These are phyloP conservation scores for Eucalyptus pauciflora DNA, from an alignment of 345 rosid species.

Conservation along the genomic window DNA sequence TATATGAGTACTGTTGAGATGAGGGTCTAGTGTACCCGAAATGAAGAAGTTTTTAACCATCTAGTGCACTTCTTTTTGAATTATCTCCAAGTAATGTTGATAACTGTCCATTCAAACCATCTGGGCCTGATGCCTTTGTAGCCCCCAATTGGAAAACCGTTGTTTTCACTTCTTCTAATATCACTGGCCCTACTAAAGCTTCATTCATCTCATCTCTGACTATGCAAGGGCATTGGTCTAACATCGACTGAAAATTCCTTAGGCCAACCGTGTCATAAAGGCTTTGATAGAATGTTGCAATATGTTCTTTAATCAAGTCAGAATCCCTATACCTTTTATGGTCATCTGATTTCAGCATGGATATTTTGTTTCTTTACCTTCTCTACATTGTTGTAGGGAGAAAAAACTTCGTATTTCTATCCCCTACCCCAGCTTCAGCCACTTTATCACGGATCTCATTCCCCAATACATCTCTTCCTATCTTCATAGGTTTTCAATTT, in stretches of 20 bases:
- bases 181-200: no score
- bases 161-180: not conserved
- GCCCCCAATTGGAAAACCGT: not conserved
- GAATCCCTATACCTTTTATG: not conserved
- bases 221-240: not conserved
- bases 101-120: not conserved
- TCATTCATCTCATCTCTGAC: not conserved
- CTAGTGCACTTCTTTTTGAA: not conserved
- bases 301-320: not conserved
- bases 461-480: not conserved
- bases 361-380: not conserved
- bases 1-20: not conserved
- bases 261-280: not conserved
- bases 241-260: not conserved
- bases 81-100: not conserved
- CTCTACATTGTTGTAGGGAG: accelerated
- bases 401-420: not conserved
- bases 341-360: not conserved
- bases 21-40: not conserved
- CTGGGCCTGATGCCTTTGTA: not conserved
- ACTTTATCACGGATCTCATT: not conserved
- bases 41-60: not conserved
- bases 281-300: not conserved
- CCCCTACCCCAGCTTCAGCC: not conserved
- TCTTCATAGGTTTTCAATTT: not conserved